These are phyloP conservation scores for Ascocoryne sarcoides DNA, from an alignment of 2,329 filamentous ascomycete species.

Conservation along the genomic window DNA sequence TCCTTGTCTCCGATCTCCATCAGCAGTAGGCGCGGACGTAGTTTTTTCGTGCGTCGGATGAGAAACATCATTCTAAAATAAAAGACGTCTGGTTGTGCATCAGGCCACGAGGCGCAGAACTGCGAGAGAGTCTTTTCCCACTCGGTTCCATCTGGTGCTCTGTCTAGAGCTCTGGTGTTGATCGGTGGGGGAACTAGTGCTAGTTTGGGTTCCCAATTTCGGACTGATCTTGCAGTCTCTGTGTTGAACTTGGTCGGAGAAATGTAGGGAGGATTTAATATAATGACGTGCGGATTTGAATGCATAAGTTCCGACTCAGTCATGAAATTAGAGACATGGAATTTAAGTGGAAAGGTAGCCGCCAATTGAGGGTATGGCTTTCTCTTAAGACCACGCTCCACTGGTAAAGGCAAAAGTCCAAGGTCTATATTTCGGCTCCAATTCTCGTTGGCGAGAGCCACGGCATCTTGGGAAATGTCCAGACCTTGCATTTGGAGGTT, in stretches of 20 bases:
- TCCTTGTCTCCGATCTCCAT: slow-evolving; percentile 63
- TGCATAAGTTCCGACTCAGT: slow-evolving; percentile 1
- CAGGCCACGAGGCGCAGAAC: not conserved
- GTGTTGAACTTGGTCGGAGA: slow-evolving; percentile 52
- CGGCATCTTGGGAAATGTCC: slow-evolving; percentile 60
- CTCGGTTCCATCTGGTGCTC: too few species aligned
- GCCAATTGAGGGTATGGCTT: not conserved
- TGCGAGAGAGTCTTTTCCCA: not conserved
- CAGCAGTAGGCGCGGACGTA: slow-evolving; percentile 47
- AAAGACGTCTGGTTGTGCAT: slow-evolving; percentile 41
- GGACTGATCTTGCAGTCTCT: slow-evolving; percentile 64
- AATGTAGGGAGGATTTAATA: slow-evolving; percentile 90
- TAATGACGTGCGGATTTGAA: slow-evolving; percentile 42
- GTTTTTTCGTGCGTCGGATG: slow-evolving; percentile 41
- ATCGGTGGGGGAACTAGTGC: slow-evolving; percentile 56
- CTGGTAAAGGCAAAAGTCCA: slow-evolving; percentile 23
- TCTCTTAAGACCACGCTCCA: not conserved
- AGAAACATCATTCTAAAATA: slow-evolving; percentile 44
- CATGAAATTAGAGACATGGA: not conserved
- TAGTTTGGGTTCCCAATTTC: slow-evolving; percentile 69
- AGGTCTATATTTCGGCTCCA: slow-evolving; percentile 39
- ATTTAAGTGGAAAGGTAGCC: not conserved
- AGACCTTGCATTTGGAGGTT: slow-evolving; percentile 56
- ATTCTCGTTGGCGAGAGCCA: slow-evolving; percentile 60
- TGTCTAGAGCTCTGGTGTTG: not conserved